Percentiles rank a stretch among this genome's conserved stretches.
These are phyloP conservation scores for Syzygium syzygioides DNA, from an alignment of 441 rosid species.

Conservation along the genomic window DNA sequence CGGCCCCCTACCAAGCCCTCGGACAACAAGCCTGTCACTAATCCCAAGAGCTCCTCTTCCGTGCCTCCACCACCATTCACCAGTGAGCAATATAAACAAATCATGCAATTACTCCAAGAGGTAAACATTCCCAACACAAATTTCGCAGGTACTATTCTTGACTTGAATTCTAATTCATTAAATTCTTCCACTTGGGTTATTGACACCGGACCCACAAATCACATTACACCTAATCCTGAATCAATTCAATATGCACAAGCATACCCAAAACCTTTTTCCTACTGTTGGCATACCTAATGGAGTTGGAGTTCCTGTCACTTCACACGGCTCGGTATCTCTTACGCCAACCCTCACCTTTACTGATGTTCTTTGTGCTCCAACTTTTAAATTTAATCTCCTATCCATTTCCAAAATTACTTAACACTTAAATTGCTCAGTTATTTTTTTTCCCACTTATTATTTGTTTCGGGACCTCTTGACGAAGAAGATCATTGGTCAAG, in stretches of 20 bases:
- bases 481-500: too few species aligned
- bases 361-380: too few species aligned
- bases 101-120: neutral
- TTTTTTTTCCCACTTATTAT: too few species aligned
- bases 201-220: neutral
- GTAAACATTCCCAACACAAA: neutral
- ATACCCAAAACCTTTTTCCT: neutral
- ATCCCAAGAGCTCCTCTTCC: neutral
- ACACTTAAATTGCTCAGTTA: too few species aligned
- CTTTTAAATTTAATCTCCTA: too few species aligned
- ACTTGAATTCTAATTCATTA: neutral
- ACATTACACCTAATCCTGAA: neutral
- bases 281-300: neutral
- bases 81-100: neutral
- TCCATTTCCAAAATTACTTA: too few species aligned
- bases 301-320: neutral
- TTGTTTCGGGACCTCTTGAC: too few species aligned
- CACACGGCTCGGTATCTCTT: neutral
- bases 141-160: neutral
- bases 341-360: neutral
- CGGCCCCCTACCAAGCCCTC: neutral
- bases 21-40: neutral
- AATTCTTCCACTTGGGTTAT: neutral
- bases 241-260: neutral
- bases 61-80: neutral